Evolutionary conservation across 352 stramenopile species (phyloP), one percentile per base, ranked within the genome.

Genomic region (Peronospora farinosa): DNA sequence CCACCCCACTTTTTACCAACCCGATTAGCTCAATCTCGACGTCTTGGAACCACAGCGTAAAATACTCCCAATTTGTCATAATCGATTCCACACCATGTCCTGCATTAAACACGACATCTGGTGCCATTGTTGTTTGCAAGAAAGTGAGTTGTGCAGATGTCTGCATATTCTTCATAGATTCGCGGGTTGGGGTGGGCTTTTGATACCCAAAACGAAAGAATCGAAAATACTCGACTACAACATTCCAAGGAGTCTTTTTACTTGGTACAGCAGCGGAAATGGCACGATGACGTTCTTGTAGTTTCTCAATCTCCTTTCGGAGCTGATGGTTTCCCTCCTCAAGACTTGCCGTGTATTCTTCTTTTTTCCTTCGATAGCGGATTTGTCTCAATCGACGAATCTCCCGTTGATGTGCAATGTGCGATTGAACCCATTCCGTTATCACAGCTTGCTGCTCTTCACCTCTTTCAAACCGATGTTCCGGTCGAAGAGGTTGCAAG

Each of bases 191-290:
- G 12, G 9, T 12, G 11, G 8, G 15, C 12, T n/a, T 25, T 2
- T 41, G 43, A 23, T 54, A 40, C 4, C 56, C 56, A 19, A 38
- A 54, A 11, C 50, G 56, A 36, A 64, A 64, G 2, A 64, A 32
- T 11, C 56, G 56, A 15, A 59, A 64, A 31, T 64, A 64, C 43
- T 64, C 56, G 0, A 63, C 55, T 3, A 30, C 55, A 7, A 63
- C 55, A 5, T 47, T 58, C 55, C 55, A 63, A 0, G 53, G 30
- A 5, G 48, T 58, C 25, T 54, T 54, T 16, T 58, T n/a, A 1
- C 28, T 43, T 5, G 55, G 48, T 0, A 54, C 19, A 0, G 35
- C 41, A 25, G 43, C 8, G 7, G 25, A 23, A 36, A 63, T 17
- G 3, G 55, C 31, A 10, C 41, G 41, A n/a, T 37, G 55, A 15